phyloP scores from a whole-genome alignment of 441 rosid species.

The Corymbia citriodora region DNA sequence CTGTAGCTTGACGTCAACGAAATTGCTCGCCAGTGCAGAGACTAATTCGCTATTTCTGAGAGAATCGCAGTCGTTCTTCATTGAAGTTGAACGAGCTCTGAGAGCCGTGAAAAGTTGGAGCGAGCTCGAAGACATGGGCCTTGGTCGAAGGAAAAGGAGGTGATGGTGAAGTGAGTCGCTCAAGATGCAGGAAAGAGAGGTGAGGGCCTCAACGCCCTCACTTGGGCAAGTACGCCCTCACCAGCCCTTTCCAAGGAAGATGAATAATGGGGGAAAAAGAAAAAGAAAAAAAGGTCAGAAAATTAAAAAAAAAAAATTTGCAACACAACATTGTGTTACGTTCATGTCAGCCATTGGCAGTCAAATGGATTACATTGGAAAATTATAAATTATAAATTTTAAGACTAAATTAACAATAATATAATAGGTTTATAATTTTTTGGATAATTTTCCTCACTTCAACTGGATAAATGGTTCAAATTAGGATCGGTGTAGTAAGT shows the following conservation, averaged over 20 bases:
- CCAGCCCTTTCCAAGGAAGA: background rate
- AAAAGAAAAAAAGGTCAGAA: background rate
- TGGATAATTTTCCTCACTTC: background rate
- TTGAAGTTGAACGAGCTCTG: background rate
- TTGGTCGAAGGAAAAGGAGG: constrained; percentile 8
- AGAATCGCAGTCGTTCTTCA: background rate
- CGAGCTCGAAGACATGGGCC: background rate
- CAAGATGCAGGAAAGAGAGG: background rate
- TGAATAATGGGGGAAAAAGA: background rate
- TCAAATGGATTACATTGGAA: background rate
- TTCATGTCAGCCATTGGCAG: fast-evolving
- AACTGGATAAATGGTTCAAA: background rate
- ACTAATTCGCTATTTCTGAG: background rate
- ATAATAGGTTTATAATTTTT: background rate
- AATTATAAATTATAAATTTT: background rate
- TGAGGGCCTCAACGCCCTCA: background rate
- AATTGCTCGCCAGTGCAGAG: constrained; percentile 14
- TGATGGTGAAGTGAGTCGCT: background rate
- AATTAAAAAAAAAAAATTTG: background rate
- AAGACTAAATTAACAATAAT: background rate
- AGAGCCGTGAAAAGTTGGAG: background rate
- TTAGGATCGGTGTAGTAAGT: background rate
- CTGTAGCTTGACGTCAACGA: constrained; percentile 46
- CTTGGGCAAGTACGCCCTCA: background rate
- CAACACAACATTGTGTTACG: background rate